These are phyloP conservation scores for Lipomyces lipofer DNA, from an alignment of 805 yeast genomes.

Conservation along the genomic window DNA sequence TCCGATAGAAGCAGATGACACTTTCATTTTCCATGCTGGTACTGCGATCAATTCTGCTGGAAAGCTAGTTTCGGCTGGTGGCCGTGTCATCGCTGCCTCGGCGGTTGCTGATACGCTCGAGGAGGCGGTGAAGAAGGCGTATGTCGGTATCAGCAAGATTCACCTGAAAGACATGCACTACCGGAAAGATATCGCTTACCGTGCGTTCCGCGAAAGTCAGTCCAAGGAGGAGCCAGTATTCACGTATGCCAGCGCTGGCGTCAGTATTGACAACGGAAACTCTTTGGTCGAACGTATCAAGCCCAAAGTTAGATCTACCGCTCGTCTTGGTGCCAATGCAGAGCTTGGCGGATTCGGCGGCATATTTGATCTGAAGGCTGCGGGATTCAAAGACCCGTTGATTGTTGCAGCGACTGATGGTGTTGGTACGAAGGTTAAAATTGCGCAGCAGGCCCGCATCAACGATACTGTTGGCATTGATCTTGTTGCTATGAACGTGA, in stretches of 20 bases:
- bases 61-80: slow-evolving; percentile 81
- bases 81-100: slow-evolving; percentile 94
- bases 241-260: slow-evolving; percentile 96
- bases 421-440: slow-evolving; percentile 94
- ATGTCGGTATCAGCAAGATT: slow-evolving; percentile 77
- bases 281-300: slow-evolving; percentile 86
- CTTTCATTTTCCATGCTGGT: slow-evolving; percentile 94
- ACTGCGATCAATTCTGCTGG: slow-evolving; percentile 57
- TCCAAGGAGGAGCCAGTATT: slow-evolving; percentile 45
- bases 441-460: slow-evolving; percentile 84
- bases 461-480: slow-evolving; percentile 99
- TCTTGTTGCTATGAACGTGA: slow-evolving; percentile 98
- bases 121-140: slow-evolving; percentile 83
- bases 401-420: slow-evolving; percentile 99
- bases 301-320: slow-evolving; percentile 84
- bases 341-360: slow-evolving; percentile 99
- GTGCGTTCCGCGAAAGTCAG: slow-evolving; percentile 65
- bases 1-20: slow-evolving; percentile 46
- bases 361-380: slow-evolving; percentile 81
- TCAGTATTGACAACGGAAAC: slow-evolving; percentile 95
- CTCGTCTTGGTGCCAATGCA: slow-evolving; percentile 94
- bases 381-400: slow-evolving; percentile 76
- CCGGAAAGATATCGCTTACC: slow-evolving; percentile 93
- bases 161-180: slow-evolving; percentile 72
- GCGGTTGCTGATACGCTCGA: slow-evolving; percentile 75